Conservation (phyloP, 768 basidiomycete species). For the Boletellus ananas region DNA sequence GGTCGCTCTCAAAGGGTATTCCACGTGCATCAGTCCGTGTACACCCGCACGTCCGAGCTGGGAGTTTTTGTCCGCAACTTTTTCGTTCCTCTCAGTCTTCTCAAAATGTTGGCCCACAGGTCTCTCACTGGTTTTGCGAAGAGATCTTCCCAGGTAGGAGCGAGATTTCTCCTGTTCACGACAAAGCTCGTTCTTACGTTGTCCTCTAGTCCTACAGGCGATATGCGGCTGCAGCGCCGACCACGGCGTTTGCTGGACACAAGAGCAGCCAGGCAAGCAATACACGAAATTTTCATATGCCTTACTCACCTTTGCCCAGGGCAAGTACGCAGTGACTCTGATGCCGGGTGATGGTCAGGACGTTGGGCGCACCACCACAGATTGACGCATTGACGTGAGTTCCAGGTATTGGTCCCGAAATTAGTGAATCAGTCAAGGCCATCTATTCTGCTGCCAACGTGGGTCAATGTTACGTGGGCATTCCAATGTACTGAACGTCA, state of each 20-base stretch:
- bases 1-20: not conserved
- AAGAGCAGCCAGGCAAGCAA: constrained; percentile 78
- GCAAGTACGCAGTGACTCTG: constrained; percentile 93
- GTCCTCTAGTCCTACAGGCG: constrained; percentile 46
- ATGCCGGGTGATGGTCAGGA: constrained; percentile 90
- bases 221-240: constrained; percentile 72
- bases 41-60: constrained; percentile 15
- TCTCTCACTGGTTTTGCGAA: constrained; percentile 54
- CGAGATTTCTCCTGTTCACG: not conserved
- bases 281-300: not conserved
- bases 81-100: constrained; percentile 12
- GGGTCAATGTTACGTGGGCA: constrained; percentile 15
- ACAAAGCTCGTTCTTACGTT: constrained; percentile 12
- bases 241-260: constrained; percentile 86
- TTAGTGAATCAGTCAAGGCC: constrained; percentile 90
- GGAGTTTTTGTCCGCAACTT: constrained; percentile 15
- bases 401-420: constrained; percentile 96
- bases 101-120: constrained; percentile 56
- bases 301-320: constrained; percentile 44
- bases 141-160: constrained; percentile 46
- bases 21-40: constrained; percentile 24
- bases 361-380: constrained; percentile 6
- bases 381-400: constrained; percentile 14
- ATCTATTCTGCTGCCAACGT: constrained; percentile 91
- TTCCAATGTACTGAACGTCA: constrained; percentile 10